Base-by-base conservation (phyloP, 129 eudicot species). In the Calendula officinalis region DNA sequence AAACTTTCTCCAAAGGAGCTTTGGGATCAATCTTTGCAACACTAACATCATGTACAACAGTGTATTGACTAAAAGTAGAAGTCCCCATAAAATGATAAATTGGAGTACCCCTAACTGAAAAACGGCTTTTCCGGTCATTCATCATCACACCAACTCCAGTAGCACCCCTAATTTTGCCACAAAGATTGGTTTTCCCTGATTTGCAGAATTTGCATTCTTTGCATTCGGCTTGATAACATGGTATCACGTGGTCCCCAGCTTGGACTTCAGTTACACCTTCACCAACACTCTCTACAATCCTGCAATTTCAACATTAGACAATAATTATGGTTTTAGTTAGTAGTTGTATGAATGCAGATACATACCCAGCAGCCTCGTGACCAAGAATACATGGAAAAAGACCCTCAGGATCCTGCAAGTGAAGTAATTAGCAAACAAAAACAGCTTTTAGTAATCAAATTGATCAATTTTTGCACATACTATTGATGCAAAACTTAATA, bases 51-150 rank as follows among this genome's bases (percentile, higher is more conserved):
- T 87, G 97, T 13, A 91, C 90, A 50, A 91, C 97, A 47, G 97
- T 91, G 79, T 91, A 91, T 64, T 91, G 94, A 65, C 95, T 86
- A 48, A 91, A 91, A 10, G 97, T 91, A 47, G 97, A 91, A 44
- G 95, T 86, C 47, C 97, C 97, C 97, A 91, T 91, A 81, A 86
- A 91, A 79, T 91, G 97, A 62, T 84, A 87, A 53, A 91, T 80
- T 0, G 95, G 94, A 33, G 76, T 87, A 11, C 94, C 95, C 27
- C 79, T 87, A 60, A 91, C 54, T 14, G 97, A 84, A 68, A 91
- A 91, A n/a, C 97, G 97, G 68, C 90, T 84, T 76, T 87, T 78
- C 62, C 87, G 87, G 64, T 91, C 97, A 27, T 17, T 82, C 92
- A 90, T 79, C 97, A 91, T 91, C 27, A 91, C 95, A 56, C 97